These are phyloP conservation scores for Pseudogymnoascus sp. DNA, from an alignment of 2,329 filamentous ascomycete species.

Conservation along the genomic window DNA sequence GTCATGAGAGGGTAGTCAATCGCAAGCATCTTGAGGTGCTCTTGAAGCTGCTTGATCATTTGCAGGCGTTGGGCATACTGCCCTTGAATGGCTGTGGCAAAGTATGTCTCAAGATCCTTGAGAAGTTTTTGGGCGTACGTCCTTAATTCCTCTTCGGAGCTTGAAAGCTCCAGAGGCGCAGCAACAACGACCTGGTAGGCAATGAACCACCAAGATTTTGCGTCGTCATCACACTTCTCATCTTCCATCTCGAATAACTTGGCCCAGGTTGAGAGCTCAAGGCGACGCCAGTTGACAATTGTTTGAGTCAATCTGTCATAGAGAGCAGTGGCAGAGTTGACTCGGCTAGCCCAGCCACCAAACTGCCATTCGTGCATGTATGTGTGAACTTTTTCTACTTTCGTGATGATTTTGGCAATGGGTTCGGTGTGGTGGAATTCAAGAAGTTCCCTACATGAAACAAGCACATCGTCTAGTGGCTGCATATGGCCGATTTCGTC, in stretches of 20 bases:
- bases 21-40: constrained; percentile 55
- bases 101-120: constrained; percentile 70
- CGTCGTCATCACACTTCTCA: constrained; percentile 65
- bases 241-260: constrained; percentile 79
- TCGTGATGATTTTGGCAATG: constrained; percentile 75
- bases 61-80: constrained; percentile 68
- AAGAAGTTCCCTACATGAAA: constrained; percentile 65
- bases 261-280: constrained; percentile 89
- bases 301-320: constrained; percentile 73
- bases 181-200: constrained; percentile 85
- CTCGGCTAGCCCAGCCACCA: constrained; percentile 72
- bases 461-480: constrained; percentile 69
- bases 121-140: constrained; percentile 61
- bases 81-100: constrained; percentile 68
- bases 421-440: constrained; percentile 72
- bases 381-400: constrained; percentile 77
- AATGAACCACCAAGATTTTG: constrained; percentile 91
- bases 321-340: constrained; percentile 59
- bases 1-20: constrained; percentile 50
- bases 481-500: constrained; percentile 65
- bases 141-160: constrained; percentile 49
- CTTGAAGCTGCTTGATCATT: constrained; percentile 56
- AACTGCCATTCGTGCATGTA: constrained; percentile 91
- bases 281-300: constrained; percentile 79
- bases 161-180: constrained; percentile 58